Evolutionary conservation across 2,329 filamentous ascomycete genomes (phyloP).

Genomic region (Exophiala sideris): DNA sequence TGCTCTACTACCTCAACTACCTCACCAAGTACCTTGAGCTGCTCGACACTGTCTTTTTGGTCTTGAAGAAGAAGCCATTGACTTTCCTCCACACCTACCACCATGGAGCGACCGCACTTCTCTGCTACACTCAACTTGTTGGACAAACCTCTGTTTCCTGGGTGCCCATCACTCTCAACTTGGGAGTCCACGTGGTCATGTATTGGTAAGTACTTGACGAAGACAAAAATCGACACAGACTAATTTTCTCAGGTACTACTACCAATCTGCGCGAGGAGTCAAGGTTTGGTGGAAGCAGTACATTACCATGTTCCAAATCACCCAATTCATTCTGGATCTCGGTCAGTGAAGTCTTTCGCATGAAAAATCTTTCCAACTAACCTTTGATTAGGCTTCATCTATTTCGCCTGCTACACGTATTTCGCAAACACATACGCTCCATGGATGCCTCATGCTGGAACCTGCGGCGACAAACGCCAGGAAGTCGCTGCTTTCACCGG

Average conservation of each 20-base stretch:
- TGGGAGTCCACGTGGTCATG: conserved; percentile 95
- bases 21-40: conserved; percentile 97
- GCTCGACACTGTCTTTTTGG: conserved; percentile 91
- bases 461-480: conserved; percentile 74
- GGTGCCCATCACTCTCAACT: conserved; percentile 89
- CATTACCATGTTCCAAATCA: conserved; percentile 96
- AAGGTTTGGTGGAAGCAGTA: conserved; percentile 99
- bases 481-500: conserved; percentile 94
- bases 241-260: conserved; percentile 93
- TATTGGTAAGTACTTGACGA: conserved; percentile 75
- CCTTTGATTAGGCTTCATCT: conserved; percentile 72
- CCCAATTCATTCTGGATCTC: conserved; percentile 94
- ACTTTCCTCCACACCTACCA: conserved; percentile 99
- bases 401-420: conserved; percentile 99
- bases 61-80: conserved; percentile 98
- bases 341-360: neutral
- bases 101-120: conserved; percentile 91
- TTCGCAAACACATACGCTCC: conserved; percentile 89
- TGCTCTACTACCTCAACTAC: conserved; percentile 99
- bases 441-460: conserved; percentile 76
- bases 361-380: neutral
- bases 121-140: conserved; percentile 96
- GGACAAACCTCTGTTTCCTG: conserved; percentile 91
- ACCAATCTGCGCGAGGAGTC: conserved; percentile 93
- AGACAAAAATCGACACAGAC: neutral